These are phyloP conservation scores for Triticum turgidum DNA, from an alignment of 176 grass and related monocot genomes.

Conservation along the genomic window DNA sequence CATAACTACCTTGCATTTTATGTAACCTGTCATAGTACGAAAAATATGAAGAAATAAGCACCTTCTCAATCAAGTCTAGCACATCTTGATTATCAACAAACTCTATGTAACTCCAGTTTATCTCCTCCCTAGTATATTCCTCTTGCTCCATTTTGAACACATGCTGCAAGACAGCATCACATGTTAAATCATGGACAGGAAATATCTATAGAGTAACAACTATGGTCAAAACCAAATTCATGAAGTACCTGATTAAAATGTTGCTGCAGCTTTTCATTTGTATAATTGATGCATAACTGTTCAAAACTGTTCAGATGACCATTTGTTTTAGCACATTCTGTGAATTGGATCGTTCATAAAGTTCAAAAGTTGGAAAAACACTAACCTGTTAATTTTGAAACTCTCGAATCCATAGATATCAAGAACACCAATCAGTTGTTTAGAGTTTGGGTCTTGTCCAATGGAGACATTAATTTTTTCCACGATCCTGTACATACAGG, in stretches of 20 bases:
- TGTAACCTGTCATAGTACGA: constrained; percentile 9
- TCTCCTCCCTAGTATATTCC: constrained; percentile 96
- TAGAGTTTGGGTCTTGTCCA: constrained; percentile 98
- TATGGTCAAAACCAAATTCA: constrained; percentile 5
- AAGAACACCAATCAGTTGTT: constrained; percentile 97
- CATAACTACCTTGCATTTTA: constrained; percentile 10
- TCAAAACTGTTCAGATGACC: constrained; percentile 67
- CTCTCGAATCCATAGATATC: constrained; percentile 99
- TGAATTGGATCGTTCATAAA: neutral
- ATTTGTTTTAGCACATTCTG: constrained; percentile 15
- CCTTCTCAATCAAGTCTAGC: constrained; percentile 98
- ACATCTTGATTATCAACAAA: constrained; percentile 99
- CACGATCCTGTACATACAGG: constrained; percentile 74
- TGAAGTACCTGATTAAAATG: constrained; percentile 95
- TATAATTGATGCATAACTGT: constrained; percentile 99
- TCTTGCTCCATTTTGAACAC: constrained; percentile 99
- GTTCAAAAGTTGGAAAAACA: constrained; percentile 23
- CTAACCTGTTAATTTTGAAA: constrained; percentile 98
- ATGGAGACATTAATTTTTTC: constrained; percentile 99
- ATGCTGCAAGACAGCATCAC: constrained; percentile 62
- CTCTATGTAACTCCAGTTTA: constrained; percentile 99
- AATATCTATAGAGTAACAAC: constrained; percentile 20
- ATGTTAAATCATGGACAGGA: constrained; percentile 28
- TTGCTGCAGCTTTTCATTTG: constrained; percentile 98
- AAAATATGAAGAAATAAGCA: constrained; percentile 34